These are phyloP conservation scores for Xylariaceae sp. DNA, from an alignment of 2,329 filamentous ascomycete genomes.

Conservation along the genomic window DNA sequence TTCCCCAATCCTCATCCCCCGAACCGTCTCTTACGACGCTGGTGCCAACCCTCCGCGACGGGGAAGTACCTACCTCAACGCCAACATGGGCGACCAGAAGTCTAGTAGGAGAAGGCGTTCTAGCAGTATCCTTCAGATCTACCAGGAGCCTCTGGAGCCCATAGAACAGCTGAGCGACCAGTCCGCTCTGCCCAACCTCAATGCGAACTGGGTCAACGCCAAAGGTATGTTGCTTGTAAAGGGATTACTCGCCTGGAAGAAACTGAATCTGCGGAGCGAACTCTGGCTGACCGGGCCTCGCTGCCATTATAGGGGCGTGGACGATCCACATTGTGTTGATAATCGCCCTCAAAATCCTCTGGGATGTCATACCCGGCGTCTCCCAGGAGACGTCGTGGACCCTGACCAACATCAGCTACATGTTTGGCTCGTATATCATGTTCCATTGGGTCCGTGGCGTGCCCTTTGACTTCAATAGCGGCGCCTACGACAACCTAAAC, in stretches of 20 bases:
- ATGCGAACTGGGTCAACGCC: conserved; percentile 98
- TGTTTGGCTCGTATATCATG: conserved; percentile 99
- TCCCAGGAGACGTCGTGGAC: conserved; percentile 99
- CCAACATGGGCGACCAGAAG: conserved; percentile 60
- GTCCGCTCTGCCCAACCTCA: conserved; percentile 88
- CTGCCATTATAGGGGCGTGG: conserved; percentile 73
- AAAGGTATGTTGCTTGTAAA: conserved; percentile 70
- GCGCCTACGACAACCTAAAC: conserved; percentile 98
- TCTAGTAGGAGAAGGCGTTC: conserved; percentile 83
- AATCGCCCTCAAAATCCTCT: conserved; percentile 87
- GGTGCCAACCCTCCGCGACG: conserved; percentile 67
- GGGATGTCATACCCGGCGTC: conserved; percentile 92
- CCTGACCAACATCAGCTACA: conserved; percentile 97
- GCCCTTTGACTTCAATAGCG: conserved; percentile 97
- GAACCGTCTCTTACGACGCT: conserved; percentile 88
- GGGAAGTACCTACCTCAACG: conserved; percentile 56
- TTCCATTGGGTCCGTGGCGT: conserved; percentile 98
- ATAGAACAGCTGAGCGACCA: conserved; percentile 98
- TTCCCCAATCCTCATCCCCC: conserved; percentile 81
- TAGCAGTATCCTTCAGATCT: conserved; percentile 88
- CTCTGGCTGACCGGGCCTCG: conserved; percentile 13
- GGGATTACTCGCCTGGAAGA: background rate
- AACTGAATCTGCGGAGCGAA: background rate
- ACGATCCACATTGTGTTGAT: conserved; percentile 96
- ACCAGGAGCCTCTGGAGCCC: conserved; percentile 94